phyloP scores from a whole-genome alignment of 768 basidiomycete species.

The Suillus subalutaceus region DNA sequence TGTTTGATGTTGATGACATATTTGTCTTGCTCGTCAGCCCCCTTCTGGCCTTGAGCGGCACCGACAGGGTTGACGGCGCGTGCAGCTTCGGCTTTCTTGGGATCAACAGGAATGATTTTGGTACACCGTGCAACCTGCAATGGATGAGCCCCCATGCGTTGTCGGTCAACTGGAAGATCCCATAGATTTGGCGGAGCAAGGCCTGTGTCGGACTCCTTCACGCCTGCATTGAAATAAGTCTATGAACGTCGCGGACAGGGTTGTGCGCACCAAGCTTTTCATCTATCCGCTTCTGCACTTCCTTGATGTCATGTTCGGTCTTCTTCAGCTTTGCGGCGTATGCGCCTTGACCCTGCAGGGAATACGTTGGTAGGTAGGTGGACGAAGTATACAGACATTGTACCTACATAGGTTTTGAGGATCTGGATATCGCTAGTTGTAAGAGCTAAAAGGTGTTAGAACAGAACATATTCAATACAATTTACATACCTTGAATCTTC shows the following conservation, averaged over 20 bases:
- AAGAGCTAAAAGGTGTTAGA: constrained; percentile 58
- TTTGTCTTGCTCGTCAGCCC: constrained; percentile 98
- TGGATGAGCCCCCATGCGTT: constrained; percentile 91
- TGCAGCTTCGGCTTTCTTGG: constrained; percentile 74
- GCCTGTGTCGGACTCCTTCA: constrained; percentile 98
- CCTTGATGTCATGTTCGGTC: constrained; percentile 90
- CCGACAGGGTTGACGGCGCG: constrained; percentile 78
- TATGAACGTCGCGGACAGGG: not conserved
- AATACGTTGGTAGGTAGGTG: constrained; percentile 7
- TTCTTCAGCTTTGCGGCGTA: constrained; percentile 89
- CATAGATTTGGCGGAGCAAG: constrained; percentile 96
- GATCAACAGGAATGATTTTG: constrained; percentile 91
- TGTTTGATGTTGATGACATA: constrained; percentile 99
- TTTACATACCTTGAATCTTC: constrained; percentile 79
- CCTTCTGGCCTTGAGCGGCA: constrained; percentile 85
- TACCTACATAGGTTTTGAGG: constrained; percentile 91
- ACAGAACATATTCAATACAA: not conserved
- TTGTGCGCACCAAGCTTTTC: constrained; percentile 84
- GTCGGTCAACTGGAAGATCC: constrained; percentile 93
- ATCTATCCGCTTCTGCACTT: constrained; percentile 95
- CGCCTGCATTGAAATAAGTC: constrained; percentile 48
- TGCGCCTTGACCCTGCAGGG: constrained; percentile 90
- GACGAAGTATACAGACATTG: constrained; percentile 7
- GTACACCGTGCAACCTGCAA: constrained; percentile 98
- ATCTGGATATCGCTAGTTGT: constrained; percentile 99